Base-by-base conservation (phyloP, 2,329 filamentous ascomycete species). In the Colletotrichum chlorophyti region DNA sequence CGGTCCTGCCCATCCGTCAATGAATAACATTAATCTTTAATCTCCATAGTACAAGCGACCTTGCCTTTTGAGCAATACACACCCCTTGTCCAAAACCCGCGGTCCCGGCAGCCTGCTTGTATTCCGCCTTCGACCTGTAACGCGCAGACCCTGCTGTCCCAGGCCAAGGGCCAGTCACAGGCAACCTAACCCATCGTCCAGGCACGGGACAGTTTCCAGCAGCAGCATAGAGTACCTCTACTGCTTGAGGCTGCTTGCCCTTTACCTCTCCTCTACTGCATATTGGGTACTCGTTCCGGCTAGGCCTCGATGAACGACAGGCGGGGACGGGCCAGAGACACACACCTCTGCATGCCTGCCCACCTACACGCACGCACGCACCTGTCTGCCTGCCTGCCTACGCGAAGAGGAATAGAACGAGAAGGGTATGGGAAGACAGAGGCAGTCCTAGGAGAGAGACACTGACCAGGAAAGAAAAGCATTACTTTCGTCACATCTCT, bases 31-130 rank as follows among this genome's bases (percentile, higher is more conserved):
- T 46, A 41, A 60, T 40, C 38, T 58, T 46, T 45, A 58, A 58
- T 60, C 52, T 60, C 57, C 32, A 60, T 31, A 57, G 52, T n/a
- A 32, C 38, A 11, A 29, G 52, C 51, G 37, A 31, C 45, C 40
- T n/a, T n/a, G n/a, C 46, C 46, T 27, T 55, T 41, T 55, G 57
- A 46, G 45, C 45, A 60, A 23, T 45, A 43, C 51, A 55, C 57
- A n/a, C 57, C 57, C 57, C 46, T 57, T 57, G 43, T 57, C 46
- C 52, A 43, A 51, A 47, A 50, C 40, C 45, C 46, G 34, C 52
- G 37, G 52, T 57, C 52, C 45, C 52, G 53, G 46, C 45, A 60
- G 57, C 57, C 53, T 60, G 52, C 57, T 60, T 57, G 57, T 41
- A 40, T 50, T 54, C 55, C 51, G 29, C 32, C 51, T 50, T 60